Evolutionary conservation across 192 early-diverging fungal genomes (phyloP).

Genomic region (Podila verticillata): DNA sequence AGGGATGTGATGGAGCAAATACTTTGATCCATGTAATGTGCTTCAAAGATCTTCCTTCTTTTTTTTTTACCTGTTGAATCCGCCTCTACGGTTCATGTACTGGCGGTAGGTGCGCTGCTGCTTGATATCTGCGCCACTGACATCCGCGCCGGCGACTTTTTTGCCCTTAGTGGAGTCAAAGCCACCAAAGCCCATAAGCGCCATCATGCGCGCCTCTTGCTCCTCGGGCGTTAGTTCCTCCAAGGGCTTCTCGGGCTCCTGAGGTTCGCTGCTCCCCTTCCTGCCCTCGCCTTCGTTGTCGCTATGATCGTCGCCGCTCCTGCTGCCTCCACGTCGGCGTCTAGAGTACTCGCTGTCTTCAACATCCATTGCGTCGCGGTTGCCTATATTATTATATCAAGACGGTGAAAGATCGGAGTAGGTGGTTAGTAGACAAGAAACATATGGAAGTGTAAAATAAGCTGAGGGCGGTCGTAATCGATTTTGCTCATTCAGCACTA

Average conservation of each 20-base stretch:
- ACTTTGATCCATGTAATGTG: not conserved
- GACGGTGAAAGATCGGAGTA: too few species aligned
- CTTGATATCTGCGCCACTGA: constrained; percentile 80
- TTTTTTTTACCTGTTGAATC: constrained; percentile 74
- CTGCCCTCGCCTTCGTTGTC: not conserved
- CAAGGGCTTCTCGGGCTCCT: constrained; percentile 12
- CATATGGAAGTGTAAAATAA: not conserved
- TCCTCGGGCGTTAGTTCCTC: constrained; percentile 56
- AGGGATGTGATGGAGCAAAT: not conserved
- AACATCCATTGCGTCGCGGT: constrained; percentile 6
- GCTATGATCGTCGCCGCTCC: constrained; percentile 6
- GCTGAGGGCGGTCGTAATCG: not conserved
- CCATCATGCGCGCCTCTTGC: constrained; percentile 83
- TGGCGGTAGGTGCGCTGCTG: constrained; percentile 90
- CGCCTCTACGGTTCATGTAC: constrained; percentile 94
- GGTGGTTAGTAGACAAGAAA: not conserved
- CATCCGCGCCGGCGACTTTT: constrained; percentile 77
- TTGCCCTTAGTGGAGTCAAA: constrained; percentile 90
- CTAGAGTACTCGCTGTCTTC: constrained; percentile 22
- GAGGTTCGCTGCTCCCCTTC: not conserved
- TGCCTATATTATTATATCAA: too few species aligned
- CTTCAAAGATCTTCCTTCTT: too few species aligned
- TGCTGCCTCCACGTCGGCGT: not conserved
- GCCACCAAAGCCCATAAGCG: constrained; percentile 87
- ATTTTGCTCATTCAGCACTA: not conserved